Evolutionary conservation across 2,329 filamentous ascomycete genomes (phyloP).

Genomic region (Colletotrichum sidae): DNA sequence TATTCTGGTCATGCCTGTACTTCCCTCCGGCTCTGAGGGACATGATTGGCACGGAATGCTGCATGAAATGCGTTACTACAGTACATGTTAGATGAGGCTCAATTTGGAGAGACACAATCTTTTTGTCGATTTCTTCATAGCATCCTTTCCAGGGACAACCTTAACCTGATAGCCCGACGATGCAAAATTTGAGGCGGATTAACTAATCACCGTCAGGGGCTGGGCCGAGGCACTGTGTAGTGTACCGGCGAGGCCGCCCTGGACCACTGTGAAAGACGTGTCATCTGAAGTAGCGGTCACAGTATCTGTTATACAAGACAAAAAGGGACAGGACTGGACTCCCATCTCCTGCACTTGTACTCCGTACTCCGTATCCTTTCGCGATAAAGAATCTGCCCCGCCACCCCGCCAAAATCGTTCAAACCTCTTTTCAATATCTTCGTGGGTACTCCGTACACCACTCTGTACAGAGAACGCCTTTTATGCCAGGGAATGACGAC

Average conservation of each 20-base stretch:
- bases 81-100: too few relatives aligned
- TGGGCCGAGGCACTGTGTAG: slow-evolving; percentile 19
- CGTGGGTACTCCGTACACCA: slow-evolving; percentile 5
- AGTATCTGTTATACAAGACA: slow-evolving; percentile 6
- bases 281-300: slow-evolving; percentile 30
- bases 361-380: neutral
- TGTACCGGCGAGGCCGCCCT: slow-evolving; percentile 22
- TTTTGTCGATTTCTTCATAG: neutral
- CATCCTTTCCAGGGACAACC: neutral
- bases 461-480: neutral
- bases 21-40: too few relatives aligned
- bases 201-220: slow-evolving; percentile 28
- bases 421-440: slow-evolving; percentile 34
- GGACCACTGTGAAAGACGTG: neutral
- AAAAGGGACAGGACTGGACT: too few relatives aligned
- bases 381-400: slow-evolving; percentile 25
- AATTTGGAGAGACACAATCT: too few relatives aligned
- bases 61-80: too few relatives aligned
- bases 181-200: slow-evolving; percentile 13
- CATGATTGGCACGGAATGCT: too few relatives aligned
- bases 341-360: too few relatives aligned
- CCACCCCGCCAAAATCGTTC: slow-evolving; percentile 32
- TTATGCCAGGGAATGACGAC: slow-evolving; percentile 32
- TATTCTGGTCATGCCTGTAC: neutral
- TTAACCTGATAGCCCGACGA: too few relatives aligned